Evolutionary conservation across 345 rosid species (phyloP), one percentile per base, ranked within the genome.

Genomic region (Brassica cretica): DNA sequence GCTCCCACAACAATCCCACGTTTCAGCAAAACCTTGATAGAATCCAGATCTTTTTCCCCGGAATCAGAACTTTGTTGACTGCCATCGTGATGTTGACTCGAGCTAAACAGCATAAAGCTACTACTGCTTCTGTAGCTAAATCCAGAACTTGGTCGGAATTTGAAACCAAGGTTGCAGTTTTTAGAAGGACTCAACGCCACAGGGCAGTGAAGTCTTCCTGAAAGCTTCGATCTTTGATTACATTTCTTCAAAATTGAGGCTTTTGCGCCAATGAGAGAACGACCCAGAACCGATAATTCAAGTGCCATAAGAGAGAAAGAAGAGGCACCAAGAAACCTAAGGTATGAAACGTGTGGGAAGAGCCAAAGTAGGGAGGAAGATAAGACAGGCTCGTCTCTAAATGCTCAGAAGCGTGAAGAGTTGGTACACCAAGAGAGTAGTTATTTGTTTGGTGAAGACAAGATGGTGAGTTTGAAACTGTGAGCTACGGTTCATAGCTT

Each of bases 1-100:
- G 89, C 94, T 33, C 86, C 89, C 76, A 90, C 49, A 82, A 86
- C 24, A 19, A 88, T 66, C 14, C 87, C 89, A 6, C 82, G 41
- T 78, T 80, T 88, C 71, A 81, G 51, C 76, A 86, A 64, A 35
- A 84, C 64, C 68, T 77, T 84, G 25, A 85, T 11, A 10, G 76
- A 16, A 35, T 82, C 86, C 21, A 83, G 74, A 15, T 74, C 70
- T 37, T 53, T 53, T 0, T 66, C 63, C 16, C 32, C 62, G 19
- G 37, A 44, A 71, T 15, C 46, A 2, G 27, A 67, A 78, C 74
- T 55, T 69, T 81, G 19, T 10, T 51, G 55, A 41, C 65, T 75
- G 1, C 60, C 10, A 4, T 53, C 60, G 24, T 53, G 60, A 53
- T 16, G 12, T 8, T 51, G 55, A 56, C 65, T 73, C 35, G 74